Percentiles rank a stretch among this genome's conserved stretches.
Evolutionary conservation across 495 filamentous ascomycete genomes (phyloP).

Genomic region (Neurospora discreta): DNA sequence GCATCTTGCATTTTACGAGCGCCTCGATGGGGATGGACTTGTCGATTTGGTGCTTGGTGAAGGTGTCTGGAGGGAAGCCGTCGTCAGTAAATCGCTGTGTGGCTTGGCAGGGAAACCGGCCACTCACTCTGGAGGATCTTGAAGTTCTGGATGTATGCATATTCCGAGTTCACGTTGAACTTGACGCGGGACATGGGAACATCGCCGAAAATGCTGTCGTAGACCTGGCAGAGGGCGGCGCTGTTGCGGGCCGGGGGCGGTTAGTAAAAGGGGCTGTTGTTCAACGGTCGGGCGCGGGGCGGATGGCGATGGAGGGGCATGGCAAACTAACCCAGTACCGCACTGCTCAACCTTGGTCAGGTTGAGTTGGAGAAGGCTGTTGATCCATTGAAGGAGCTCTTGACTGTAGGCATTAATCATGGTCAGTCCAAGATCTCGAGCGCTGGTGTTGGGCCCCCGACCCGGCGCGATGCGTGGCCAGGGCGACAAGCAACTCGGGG

Average conservation of each 20-base stretch:
- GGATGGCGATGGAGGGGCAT: constrained; percentile 20
- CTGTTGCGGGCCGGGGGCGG: constrained; percentile 32
- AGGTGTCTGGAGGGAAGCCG: constrained; percentile 28
- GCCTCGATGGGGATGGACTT: constrained; percentile 77
- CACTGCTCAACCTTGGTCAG: constrained; percentile 98
- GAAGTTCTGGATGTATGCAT: constrained; percentile 95
- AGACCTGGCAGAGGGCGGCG: constrained; percentile 91
- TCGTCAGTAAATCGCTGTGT: not conserved
- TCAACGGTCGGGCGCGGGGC: constrained; percentile 21
- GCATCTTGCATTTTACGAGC: constrained; percentile 97
- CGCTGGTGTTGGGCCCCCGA: not conserved
- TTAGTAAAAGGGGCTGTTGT: not conserved
- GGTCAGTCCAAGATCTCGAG: constrained; percentile 10
- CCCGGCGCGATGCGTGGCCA: not conserved
- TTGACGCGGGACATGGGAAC: constrained; percentile 94
- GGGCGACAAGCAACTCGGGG: not conserved
- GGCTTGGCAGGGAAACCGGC: not conserved
- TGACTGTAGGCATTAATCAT: constrained; percentile 46
- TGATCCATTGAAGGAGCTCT: constrained; percentile 92
- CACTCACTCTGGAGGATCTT: constrained; percentile 87
- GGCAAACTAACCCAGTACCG: constrained; percentile 76
- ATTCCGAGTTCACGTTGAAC: constrained; percentile 95
- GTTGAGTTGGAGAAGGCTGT: constrained; percentile 93
- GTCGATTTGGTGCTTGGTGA: constrained; percentile 75
- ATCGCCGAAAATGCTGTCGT: constrained; percentile 95